Conservation (phyloP, 2,329 filamentous ascomycete species). For the Byssothecium circinans region DNA sequence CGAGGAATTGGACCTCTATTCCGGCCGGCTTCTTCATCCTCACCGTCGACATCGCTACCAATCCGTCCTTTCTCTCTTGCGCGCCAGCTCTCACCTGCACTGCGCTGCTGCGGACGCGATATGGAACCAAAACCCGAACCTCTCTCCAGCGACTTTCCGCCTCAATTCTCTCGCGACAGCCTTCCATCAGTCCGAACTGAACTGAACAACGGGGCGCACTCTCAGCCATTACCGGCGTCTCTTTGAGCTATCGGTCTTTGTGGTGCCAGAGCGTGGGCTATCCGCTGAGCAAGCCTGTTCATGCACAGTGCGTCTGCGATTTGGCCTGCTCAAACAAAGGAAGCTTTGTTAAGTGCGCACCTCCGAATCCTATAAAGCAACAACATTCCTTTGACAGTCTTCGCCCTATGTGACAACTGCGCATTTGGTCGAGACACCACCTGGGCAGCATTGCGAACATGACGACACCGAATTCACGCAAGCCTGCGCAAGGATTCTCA, state of each 20-base stretch:
- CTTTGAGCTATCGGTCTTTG: too few relatives aligned
- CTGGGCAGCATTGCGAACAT: slow-evolving; percentile 17
- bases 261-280: too few relatives aligned
- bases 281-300: too few relatives aligned
- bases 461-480: slow-evolving; percentile 26
- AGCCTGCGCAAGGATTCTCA: slow-evolving; percentile 16
- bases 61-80: neutral
- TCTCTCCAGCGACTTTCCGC: slow-evolving; percentile 41
- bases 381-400: neutral
- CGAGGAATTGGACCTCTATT: slow-evolving; percentile 25
- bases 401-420: neutral
- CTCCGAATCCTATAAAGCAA: neutral
- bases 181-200: slow-evolving; percentile 4
- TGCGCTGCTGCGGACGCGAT: slow-evolving; percentile 11
- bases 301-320: too few relatives aligned
- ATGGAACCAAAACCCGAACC: slow-evolving; percentile 42
- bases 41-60: neutral
- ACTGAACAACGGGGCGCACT: slow-evolving; percentile 3
- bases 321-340: neutral
- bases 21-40: slow-evolving; percentile 12
- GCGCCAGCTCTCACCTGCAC: neutral
- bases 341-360: neutral
- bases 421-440: neutral
- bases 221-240: neutral
- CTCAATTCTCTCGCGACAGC: slow-evolving; percentile 27